Percentiles rank a stretch among this genome's conserved stretches.
Conservation (phyloP, 345 rosid species). For the Salix udensis region DNA sequence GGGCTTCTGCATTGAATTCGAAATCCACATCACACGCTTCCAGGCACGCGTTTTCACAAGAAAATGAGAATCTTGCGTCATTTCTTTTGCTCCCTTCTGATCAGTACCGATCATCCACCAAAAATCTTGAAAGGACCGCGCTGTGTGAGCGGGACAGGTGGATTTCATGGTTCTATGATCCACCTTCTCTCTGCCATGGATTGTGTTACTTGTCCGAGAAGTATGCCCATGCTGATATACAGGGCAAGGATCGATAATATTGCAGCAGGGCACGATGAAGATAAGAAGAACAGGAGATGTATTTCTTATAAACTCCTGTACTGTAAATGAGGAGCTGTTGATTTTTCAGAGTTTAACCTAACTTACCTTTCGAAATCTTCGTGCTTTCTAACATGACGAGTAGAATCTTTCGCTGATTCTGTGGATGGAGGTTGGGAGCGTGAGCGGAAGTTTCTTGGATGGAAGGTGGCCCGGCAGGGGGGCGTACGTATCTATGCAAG, state of each 20-base stretch:
- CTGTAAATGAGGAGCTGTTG: background rate
- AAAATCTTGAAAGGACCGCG: constrained; percentile 5
- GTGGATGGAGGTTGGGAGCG: background rate
- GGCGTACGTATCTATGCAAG: constrained; percentile 27
- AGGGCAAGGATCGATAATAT: no score
- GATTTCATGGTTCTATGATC: background rate
- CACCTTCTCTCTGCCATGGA: background rate
- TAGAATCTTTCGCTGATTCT: background rate
- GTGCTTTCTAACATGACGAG: no score
- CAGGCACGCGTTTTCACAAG: constrained; percentile 37
- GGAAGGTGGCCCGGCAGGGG: background rate
- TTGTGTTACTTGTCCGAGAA: no score
- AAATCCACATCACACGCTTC: constrained; percentile 52
- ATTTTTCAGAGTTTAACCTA: no score
- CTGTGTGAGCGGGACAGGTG: background rate
- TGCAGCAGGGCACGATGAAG: background rate
- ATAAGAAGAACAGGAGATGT: no score
- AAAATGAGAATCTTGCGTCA: constrained; percentile 40
- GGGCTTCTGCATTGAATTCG: constrained; percentile 34
- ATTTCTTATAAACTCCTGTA: background rate
- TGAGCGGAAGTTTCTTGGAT: background rate
- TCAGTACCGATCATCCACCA: background rate
- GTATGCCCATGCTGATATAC: background rate
- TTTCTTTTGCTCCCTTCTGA: constrained; percentile 11
- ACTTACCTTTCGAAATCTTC: no score